Base-by-base conservation (phyloP, 805 yeast species). In the Nakazawaea wickerhamii region DNA sequence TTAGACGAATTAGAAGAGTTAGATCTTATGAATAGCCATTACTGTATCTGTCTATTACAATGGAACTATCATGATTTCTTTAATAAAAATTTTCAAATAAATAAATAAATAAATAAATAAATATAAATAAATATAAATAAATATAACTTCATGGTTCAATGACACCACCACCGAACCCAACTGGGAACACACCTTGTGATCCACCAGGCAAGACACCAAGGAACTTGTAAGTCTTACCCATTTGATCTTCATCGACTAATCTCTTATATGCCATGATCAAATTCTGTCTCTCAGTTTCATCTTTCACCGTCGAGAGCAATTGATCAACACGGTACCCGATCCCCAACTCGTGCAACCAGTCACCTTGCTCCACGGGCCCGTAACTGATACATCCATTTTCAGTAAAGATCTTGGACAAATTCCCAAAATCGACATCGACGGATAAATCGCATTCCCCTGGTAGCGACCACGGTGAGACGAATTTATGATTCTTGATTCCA, bases 361-460 rank as follows among this genome's bases (percentile, higher is more conserved):
- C 86, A 5, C 88, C 91, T 55, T 87, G 95, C 32, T 79, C 79
- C 1, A 70, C 72, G 1, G 88, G 84, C 0, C 87, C 90, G 46
- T 65, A 67, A 0, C 59, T 52, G 15, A 59, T 49, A 25, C 45
- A 53, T 44, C 18, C 36, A 49, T 54, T 37, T 33, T 48, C 44
- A 38, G 43, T 36, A 15, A 68, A 58, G 31, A 73, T 63, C 3
- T 57, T 48, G 11, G 61, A 62, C 40, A 87, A 59, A 19, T 82
- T 81, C 22, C 68, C 71, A 56, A 87, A 87, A 58, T 87, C 95
- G 10, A 87, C 95, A 55, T 87, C 95, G 0, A 83, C 81, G 0
- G 95, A 84, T 23, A 87, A 65, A 62, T 87, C 95, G 3, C 84
- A 90, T 27, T 77, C 73, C 1, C 95, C 95, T 0, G 93, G 93